Base-by-base conservation (phyloP, 1,284 basidiomycete genomes). In the Austroboletus olivaceoglutinosus region DNA sequence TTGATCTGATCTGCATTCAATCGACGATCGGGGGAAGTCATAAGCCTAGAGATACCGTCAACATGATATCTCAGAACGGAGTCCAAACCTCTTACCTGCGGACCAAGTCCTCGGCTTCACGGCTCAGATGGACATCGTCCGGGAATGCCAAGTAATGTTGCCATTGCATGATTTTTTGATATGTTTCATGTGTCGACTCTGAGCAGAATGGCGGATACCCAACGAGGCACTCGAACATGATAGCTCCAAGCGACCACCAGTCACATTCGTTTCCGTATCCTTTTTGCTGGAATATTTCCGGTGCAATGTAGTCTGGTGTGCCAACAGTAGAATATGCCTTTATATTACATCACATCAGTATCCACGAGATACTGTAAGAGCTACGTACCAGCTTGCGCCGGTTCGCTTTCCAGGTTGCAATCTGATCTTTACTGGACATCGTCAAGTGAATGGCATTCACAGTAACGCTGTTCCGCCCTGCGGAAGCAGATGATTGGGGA, bases 251-350 rank as follows among this genome's bases (percentile, higher is more conserved):
- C 10, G 91, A 93, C 95, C 95, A 98, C 93, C 93, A 98, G 69
- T 98, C 95, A 65, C 94, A 97, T 71, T 97, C 95, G 65, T 97
- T 93, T 37, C 93, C 93, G 66, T 99, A 99, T 8, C 97, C 97
- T 67, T 94, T 89, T 70, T 97, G 93, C 58, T 92, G 72, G 77
- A 99, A 99, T 69, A 99, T 98, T 69, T 99, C 97, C 0, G 96
- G 96, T 2, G 97, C 95, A 61, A 99, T 99, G 71, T 99, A 99
- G 72, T 99, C 96, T 1, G 97, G 97, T 21, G 96, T 99, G 38
- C 97, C 96, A 54, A 99, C 97, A n/a, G 97, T 99, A 2, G 95
- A 98, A 72, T 97, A 99, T 6, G 97, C 97, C 90, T 92, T 25
- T 33, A 18, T 39, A 50, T 23, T 38, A 11, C n/a, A 38, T 42